These are phyloP conservation scores for Arabis alpina DNA, from an alignment of 345 rosid species.

Conservation along the genomic window DNA sequence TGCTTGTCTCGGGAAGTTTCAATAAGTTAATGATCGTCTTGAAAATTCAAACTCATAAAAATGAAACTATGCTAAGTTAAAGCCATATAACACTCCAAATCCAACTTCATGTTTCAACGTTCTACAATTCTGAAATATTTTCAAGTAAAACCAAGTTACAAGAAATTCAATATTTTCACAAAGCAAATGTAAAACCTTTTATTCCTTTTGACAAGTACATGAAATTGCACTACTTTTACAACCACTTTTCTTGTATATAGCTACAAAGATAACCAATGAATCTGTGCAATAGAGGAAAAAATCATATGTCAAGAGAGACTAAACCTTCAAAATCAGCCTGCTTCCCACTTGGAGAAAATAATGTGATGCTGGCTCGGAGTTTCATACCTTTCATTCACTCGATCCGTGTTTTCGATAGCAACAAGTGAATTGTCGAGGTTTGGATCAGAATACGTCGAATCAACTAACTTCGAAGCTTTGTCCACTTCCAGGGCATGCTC, in stretches of 20 bases:
- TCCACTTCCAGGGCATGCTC: conserved; percentile 44
- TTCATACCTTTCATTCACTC: conserved; percentile 19
- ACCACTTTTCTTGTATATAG: conserved; percentile 14
- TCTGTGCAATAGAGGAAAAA: conserved; percentile 18
- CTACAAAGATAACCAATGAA: conserved; percentile 22
- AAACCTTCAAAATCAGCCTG: conserved; percentile 41
- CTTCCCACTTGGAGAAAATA: conserved; percentile 50
- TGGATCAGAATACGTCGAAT: conserved; percentile 32
- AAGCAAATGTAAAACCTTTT: conserved; percentile 3
- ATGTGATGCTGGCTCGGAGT: conserved; percentile 33
- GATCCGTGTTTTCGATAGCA: conserved; percentile 7
- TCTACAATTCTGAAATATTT: conserved; percentile 2
- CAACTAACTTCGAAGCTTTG: conserved; percentile 35
- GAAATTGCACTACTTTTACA: not conserved
- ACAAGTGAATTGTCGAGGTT: conserved; percentile 30
- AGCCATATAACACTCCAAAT: too few relatives aligned
- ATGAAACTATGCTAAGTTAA: too few relatives aligned
- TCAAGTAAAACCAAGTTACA: not conserved
- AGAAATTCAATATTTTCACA: not conserved
- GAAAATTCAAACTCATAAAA: not conserved
- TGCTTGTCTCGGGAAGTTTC: conserved; percentile 2
- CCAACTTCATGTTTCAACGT: not conserved
- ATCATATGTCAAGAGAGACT: conserved; percentile 18
- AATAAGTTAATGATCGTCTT: not conserved
- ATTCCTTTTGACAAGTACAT: conserved; percentile 25